These are phyloP conservation scores for Solanum commersonii DNA, from an alignment of 257 asterid genomes.

Conservation along the genomic window DNA sequence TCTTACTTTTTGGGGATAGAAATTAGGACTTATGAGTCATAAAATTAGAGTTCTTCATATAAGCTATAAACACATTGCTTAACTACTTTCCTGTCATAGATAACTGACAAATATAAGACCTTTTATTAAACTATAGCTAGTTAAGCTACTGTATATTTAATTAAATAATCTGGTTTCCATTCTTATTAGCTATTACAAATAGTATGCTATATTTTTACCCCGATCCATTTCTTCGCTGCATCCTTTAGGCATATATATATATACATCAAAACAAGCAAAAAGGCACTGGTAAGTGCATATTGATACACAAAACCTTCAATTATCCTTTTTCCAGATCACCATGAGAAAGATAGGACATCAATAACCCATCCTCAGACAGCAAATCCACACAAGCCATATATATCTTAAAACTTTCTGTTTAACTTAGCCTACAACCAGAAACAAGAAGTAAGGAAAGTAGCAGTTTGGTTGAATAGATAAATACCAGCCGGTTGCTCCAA, in stretches of 20 bases:
- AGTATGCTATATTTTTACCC: background rate
- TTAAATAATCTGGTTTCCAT: background rate
- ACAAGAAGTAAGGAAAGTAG: background rate
- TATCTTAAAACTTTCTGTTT: background rate
- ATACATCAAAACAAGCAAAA: background rate
- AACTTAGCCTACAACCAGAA: constrained; percentile 1
- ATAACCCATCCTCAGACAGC: background rate
- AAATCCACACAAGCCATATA: background rate
- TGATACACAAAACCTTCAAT: background rate
- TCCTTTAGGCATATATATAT: background rate
- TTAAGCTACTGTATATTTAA: background rate
- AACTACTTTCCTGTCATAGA: background rate
- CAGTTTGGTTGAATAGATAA: background rate
- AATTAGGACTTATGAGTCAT: background rate
- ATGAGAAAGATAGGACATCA: background rate
- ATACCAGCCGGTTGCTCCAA: constrained; percentile 92
- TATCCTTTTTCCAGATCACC: background rate
- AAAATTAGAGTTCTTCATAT: background rate
- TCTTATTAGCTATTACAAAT: background rate
- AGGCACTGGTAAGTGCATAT: background rate
- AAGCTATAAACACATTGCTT: background rate
- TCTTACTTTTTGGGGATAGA: background rate
- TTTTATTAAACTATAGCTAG: background rate
- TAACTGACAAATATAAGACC: background rate
- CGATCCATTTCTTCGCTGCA: background rate